Conservation (phyloP, 768 basidiomycete genomes). For the Flagelloscypha sp. region DNA sequence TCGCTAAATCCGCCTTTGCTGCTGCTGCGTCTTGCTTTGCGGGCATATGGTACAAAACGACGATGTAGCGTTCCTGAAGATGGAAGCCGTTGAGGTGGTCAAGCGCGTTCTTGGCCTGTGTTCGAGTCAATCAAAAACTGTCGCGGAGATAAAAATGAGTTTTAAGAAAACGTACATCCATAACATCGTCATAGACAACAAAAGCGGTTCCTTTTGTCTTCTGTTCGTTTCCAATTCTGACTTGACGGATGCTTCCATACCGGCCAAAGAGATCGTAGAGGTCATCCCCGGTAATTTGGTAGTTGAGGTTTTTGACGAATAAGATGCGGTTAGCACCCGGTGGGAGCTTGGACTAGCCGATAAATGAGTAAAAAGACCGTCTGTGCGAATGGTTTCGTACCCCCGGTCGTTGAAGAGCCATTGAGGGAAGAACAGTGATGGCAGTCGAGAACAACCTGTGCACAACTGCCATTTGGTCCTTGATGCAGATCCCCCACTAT, state of each 20-base stretch:
- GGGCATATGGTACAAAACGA: conserved; percentile 96
- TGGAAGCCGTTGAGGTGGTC: conserved; percentile 98
- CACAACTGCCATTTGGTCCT: too few species aligned
- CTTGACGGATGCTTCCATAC: conserved; percentile 93
- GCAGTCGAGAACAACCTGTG: too few species aligned
- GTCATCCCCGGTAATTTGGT: conserved; percentile 88
- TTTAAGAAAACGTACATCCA: conserved; percentile 63
- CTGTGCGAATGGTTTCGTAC: conserved; percentile 28
- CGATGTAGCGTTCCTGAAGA: conserved; percentile 95
- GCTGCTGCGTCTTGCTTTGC: conserved; percentile 93
- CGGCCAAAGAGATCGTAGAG: conserved; percentile 96
- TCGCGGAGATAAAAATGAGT: neutral
- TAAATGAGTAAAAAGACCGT: neutral
- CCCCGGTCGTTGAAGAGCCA: conserved; percentile 66
- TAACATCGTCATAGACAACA: conserved; percentile 92
- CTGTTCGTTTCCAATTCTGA: conserved; percentile 84
- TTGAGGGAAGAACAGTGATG: conserved; percentile 17
- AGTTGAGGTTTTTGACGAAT: conserved; percentile 90
- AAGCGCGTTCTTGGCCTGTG: conserved; percentile 89
- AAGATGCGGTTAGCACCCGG: conserved; percentile 88
- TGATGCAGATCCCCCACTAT: too few species aligned
- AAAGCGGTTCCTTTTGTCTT: conserved; percentile 96
- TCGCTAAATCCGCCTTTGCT: conserved; percentile 85
- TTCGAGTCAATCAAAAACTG: conserved; percentile 7
- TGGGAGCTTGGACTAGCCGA: conserved; percentile 71